A percentile compares a stretch with the other conserved stretches of the same genome.
Conservation (phyloP, 1,284 basidiomycete genomes). For the Pseudozyma hubeiensis region DNA sequence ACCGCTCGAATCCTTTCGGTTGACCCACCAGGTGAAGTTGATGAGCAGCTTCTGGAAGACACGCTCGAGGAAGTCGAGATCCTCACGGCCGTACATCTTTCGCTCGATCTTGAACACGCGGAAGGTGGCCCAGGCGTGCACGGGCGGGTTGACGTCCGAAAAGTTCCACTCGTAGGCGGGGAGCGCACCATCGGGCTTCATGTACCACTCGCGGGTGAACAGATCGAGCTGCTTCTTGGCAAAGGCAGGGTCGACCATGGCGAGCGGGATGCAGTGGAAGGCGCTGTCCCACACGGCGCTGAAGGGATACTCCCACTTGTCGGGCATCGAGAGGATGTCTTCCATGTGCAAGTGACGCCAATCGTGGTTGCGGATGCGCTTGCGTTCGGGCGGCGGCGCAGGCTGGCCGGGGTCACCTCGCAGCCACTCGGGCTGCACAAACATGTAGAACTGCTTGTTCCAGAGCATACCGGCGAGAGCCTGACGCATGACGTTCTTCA, state of each 20-base stretch:
- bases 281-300: slow-evolving; percentile 83
- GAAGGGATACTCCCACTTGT: slow-evolving; percentile 87
- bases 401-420: slow-evolving; percentile 95
- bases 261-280: slow-evolving; percentile 97
- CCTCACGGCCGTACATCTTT: slow-evolving; percentile 89
- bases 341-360: slow-evolving; percentile 88
- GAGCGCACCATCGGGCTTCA: slow-evolving; percentile 95
- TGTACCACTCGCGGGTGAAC: slow-evolving; percentile 97
- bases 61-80: slow-evolving; percentile 90
- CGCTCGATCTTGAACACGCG: slow-evolving; percentile 81
- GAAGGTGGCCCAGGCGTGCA: slow-evolving; percentile 84
- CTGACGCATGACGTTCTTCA: slow-evolving; percentile 95
- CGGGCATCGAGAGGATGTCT: slow-evolving; percentile 97
- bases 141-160: slow-evolving; percentile 94
- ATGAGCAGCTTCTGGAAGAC: slow-evolving; percentile 97
- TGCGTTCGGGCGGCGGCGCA: slow-evolving; percentile 88
- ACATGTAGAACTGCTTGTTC: slow-evolving; percentile 96
- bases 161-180: slow-evolving; percentile 99
- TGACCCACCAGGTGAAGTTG: slow-evolving; percentile 99
- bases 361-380: slow-evolving; percentile 83
- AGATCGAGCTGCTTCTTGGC: slow-evolving; percentile 97
- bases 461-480: slow-evolving; percentile 98
- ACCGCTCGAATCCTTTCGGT: slow-evolving; percentile 93
- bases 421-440: slow-evolving; percentile 95
- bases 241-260: slow-evolving; percentile 91